Base-by-base conservation (phyloP, 768 basidiomycete species). In the Coprinellus aureogranulatus region DNA sequence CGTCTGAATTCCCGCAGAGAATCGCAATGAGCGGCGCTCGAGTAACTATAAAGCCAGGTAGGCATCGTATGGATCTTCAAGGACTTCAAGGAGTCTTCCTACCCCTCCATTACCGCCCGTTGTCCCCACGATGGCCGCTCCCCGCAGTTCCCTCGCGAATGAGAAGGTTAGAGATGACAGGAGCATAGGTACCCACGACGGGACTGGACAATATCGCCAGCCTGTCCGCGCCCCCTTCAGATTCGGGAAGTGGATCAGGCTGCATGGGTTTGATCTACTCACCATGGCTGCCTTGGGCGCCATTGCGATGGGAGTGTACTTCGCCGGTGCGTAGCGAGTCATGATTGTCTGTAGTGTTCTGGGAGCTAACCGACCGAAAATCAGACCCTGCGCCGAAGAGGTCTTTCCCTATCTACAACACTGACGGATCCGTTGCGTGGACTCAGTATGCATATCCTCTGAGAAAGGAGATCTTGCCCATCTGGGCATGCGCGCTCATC, bases 251-350 rank as follows among this genome's bases (percentile, higher is more conserved):
- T 81, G 80, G 79, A 30, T 82, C 16, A 71, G 77, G 54, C 72
- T 81, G 4, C 79, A 84, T 72, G 75, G 72, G 4, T 64, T 80
- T 47, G 83, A 84, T 59, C 61, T 85, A 12, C 70, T 85, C 26
- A 82, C 82, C 1, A 81, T 85, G 82, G 78, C 75, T 0, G 64
- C 78, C n/a, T 81, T 83, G 75, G 82, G 81, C n/a, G 76, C 75
- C n/a, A 54, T 76, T 52, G 80, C 78, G 0, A 66, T 84, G 16
- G 83, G 83, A 18, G 76, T 84, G 3, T 82, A 84, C 64, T 73
- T 77, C 61, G 82, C 81, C 51, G 63, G 75, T 76, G 65, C 53
- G 69, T 66, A n/a, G 1, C 39, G 51, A 12, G 12, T 14, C 26
- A n/a, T 34, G 34, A 26, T 22, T 28, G 23, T 27, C 27, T 22